phyloP scores from a whole-genome alignment of 441 rosid species.

The Brassica hybrid region DNA sequence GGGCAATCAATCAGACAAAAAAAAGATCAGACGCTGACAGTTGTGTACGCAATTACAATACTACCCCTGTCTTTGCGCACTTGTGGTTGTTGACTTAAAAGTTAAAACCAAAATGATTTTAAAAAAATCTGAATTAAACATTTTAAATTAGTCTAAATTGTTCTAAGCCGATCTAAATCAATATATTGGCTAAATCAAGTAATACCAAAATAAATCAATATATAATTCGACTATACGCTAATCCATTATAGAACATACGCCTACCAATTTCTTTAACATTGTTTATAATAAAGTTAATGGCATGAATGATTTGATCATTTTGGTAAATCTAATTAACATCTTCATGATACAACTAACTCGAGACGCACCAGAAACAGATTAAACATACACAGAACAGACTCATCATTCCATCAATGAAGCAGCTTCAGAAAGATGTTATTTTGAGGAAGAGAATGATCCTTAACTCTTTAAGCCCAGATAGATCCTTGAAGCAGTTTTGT shows the following conservation, averaged over 20 bases:
- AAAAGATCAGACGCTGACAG: constrained; percentile 12
- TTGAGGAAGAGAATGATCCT: not conserved
- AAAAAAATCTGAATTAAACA: too few relatives aligned
- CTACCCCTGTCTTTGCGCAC: not conserved
- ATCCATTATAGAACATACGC: too few relatives aligned
- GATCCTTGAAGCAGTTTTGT: not conserved
- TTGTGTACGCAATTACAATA: not conserved
- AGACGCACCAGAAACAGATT: not conserved
- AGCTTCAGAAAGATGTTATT: not conserved
- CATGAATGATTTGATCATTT: not conserved
- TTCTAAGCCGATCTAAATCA: too few relatives aligned
- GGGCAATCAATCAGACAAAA: not conserved
- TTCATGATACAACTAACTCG: not conserved
- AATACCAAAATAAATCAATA: too few relatives aligned
- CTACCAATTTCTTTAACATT: too few relatives aligned
- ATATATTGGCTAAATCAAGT: too few relatives aligned
- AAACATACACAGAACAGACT: not conserved
- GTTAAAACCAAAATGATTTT: not conserved
- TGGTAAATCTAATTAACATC: not conserved
- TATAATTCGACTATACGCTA: too few relatives aligned
- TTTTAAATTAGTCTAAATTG: too few relatives aligned
- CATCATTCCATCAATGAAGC: not conserved
- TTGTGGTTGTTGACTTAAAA: not conserved
- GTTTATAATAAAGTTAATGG: not conserved
- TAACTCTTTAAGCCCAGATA: not conserved